Evolutionary conservation across 352 stramenopile species (phyloP), one percentile per base, ranked within the genome.

Genomic region (Globisporangium cylindrosporum): DNA sequence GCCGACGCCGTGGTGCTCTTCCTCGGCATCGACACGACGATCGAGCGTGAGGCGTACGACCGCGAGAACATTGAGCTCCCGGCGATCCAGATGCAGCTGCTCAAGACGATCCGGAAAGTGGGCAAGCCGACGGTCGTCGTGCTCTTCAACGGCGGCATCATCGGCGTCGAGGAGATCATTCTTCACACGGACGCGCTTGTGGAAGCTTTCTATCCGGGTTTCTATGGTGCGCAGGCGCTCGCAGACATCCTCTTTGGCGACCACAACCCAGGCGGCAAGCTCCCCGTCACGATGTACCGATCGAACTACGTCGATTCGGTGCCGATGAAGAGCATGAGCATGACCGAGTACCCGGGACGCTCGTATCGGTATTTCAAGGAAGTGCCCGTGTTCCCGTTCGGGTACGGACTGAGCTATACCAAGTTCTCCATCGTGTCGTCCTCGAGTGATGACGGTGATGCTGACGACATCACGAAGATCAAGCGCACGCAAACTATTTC

Each of bases 291-390:
- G 7, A 95, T 98, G 77, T 95, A 95, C 27, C 75, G 77, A 4
- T 93, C 86, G 4, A 82, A 88, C 60, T 96, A 93, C 61, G 74
- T 93, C n/a, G 64, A 89, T 18, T 68, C 68, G 1, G 78, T 97
- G 12, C 61, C 84, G 9, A 95, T 96, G 82, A 91, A 84, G 73
- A 94, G 88, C 67, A 97, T 97, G 88, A 88, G 86, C 77, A 97
- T 98, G 91, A 96, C 88, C 41, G 72, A 80, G 62, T 90, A 88
- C 62, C 92, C 92, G 5, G 93, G 93, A 3, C 86, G 92, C 9
- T 97, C 91, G n/a, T 97, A 98, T 70, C 79, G 90, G 2, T 98
- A 98, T 71, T 98, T 89, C 78, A 94, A 89, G 63, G 91, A 93
- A 57, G 73, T 91, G 6, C 84, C 89, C 0, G 86, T 98, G 38